Base-by-base conservation (phyloP, 495 filamentous ascomycete genomes). In the Rostrohypoxylon terebratum region DNA sequence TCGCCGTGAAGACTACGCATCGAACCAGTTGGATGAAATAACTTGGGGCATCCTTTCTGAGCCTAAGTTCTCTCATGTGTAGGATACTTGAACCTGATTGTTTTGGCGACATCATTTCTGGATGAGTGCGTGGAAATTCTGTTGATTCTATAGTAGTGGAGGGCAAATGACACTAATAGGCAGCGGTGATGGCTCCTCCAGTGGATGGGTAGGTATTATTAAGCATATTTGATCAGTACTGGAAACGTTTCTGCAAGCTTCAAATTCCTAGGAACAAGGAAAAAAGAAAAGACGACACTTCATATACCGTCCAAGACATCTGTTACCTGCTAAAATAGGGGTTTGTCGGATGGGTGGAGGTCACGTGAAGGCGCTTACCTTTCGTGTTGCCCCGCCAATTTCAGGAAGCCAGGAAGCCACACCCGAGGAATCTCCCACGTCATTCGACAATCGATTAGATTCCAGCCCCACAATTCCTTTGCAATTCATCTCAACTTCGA, bases 321-420 rank as follows among this genome's bases (percentile, higher is more conserved):
- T 5, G 6, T 3, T 28, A 28, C 28, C 28, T 28, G 23, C 3
- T 28, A 55, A 36, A 55, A 55, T 55, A 36, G 28, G 51, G 51
- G 51, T 28, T 14, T 2, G 14, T 18, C 1, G 42, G 20, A 20
- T 23, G 34, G 55, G 9, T 23, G 7, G 9, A 9, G 6, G n/a
- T 72, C 78, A 80, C 78, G 78, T 80, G 78, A 76, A 23, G n/a
- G 31, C 78, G 78, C 54, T 69, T 61, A 45, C 51, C 34, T 77
- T 75, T 78, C 78, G 78, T 76, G 78, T 80, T 80, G 78, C 78
- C 77, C 77, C 71, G 77, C 77, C 76, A 80, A 80, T 73, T 63
- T 48, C 16, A 71, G 48, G 25, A 62, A 62, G 51, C 63, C 16
- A 71, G 48, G 25, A 62, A 62, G 51, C 63, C 21, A 53, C 44